A percentile compares a stretch with the other conserved stretches of the same genome.
These are phyloP conservation scores for Cytospora schulzeri DNA, from an alignment of 2,329 filamentous ascomycete species.

Conservation along the genomic window DNA sequence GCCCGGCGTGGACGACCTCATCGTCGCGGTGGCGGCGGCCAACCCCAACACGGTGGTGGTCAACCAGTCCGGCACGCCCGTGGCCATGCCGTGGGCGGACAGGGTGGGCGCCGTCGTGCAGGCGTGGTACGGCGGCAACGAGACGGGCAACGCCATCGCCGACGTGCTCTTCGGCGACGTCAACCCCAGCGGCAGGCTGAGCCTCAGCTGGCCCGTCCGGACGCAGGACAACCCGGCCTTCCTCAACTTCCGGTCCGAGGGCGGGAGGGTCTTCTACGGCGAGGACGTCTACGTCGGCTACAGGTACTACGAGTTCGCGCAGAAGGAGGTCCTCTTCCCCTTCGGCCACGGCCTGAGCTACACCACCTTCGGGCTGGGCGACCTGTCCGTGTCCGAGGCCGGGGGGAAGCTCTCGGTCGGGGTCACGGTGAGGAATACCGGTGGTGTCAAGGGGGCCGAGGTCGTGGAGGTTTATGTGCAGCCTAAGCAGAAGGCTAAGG, in stretches of 20 bases:
- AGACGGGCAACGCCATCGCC: slow-evolving; percentile 78
- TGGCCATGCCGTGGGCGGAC: slow-evolving; percentile 69
- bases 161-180: slow-evolving; percentile 75
- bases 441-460: slow-evolving; percentile 54
- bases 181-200: slow-evolving; percentile 71
- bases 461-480: slow-evolving; percentile 61
- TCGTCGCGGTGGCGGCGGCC: slow-evolving; percentile 63
- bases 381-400: slow-evolving; percentile 49
- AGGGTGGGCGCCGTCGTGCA: slow-evolving; percentile 64
- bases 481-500: slow-evolving; percentile 53
- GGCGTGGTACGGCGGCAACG: slow-evolving; percentile 87
- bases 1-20: slow-evolving; percentile 69
- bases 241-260: slow-evolving; percentile 66
- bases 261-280: slow-evolving; percentile 67
- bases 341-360: slow-evolving; percentile 36
- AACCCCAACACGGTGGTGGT: slow-evolving; percentile 70
- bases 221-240: slow-evolving; percentile 70
- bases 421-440: slow-evolving; percentile 63
- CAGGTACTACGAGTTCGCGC: slow-evolving; percentile 66
- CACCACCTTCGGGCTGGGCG: slow-evolving; percentile 44
- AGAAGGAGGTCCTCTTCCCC: slow-evolving; percentile 33
- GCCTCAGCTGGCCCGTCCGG: slow-evolving; percentile 64
- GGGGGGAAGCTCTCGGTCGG: slow-evolving; percentile 52
- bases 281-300: slow-evolving; percentile 77
- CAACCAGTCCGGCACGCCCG: slow-evolving; percentile 76